A percentile compares a stretch with the other conserved stretches of the same genome.
Evolutionary conservation across 2,329 filamentous ascomycete genomes (phyloP).

Genomic region (Fonsecaea monophora): DNA sequence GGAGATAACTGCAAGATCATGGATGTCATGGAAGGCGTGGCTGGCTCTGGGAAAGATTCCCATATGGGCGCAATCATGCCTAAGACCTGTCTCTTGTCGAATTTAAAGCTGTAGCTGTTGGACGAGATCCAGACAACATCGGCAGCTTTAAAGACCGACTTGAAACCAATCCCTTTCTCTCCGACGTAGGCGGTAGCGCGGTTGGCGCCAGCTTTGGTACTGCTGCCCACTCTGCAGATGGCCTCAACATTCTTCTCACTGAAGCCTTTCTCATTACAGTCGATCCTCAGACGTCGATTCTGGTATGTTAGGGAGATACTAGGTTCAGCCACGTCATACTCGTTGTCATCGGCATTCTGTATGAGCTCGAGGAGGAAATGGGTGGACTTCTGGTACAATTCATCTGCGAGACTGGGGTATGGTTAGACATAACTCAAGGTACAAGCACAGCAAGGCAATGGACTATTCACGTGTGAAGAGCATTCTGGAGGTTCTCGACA

Average conservation of each 20-base stretch:
- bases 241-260: conserved; percentile 45
- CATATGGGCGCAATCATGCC: conserved; percentile 25
- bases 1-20: conserved; percentile 20
- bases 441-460: background rate
- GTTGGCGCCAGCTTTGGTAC: conserved; percentile 45
- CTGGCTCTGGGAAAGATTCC: conserved; percentile 12
- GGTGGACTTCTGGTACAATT: conserved; percentile 22
- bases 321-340: conserved; percentile 38
- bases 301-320: conserved; percentile 17
- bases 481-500: conserved; percentile 20
- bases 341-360: conserved; percentile 54
- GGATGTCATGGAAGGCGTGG: conserved; percentile 7
- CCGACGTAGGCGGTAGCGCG: conserved; percentile 40
- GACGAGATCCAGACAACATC: conserved; percentile 24
- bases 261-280: conserved; percentile 52
- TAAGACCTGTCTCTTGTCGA: conserved; percentile 28
- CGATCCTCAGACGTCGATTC: conserved; percentile 14
- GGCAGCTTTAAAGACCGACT: conserved; percentile 48
- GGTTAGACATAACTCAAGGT: background rate
- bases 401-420: conserved; percentile 13
- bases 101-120: conserved; percentile 35
- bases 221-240: conserved; percentile 47
- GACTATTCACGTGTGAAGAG: conserved; percentile 17
- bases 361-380: conserved; percentile 45
- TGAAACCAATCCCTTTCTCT: conserved; percentile 48